phyloP scores from a whole-genome alignment of 164 flowering plant genomes.

The Umbellularia californica region DNA sequence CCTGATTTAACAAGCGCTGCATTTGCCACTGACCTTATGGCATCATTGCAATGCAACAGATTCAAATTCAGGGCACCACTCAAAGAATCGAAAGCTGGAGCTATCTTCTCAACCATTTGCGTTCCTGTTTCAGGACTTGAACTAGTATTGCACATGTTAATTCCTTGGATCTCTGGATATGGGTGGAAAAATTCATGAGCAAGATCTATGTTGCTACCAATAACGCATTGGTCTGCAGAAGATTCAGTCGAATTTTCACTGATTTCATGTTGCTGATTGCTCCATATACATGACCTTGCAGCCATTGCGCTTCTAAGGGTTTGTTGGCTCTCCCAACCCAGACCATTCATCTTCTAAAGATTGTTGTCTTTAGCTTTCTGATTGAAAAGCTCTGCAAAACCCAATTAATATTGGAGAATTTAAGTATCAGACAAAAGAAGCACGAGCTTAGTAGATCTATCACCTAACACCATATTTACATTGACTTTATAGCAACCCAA shows the following conservation, averaged over 20 bases:
- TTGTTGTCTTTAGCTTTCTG: background rate
- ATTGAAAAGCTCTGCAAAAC: background rate
- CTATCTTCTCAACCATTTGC: conserved; percentile 13
- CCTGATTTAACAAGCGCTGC: conserved; percentile 15
- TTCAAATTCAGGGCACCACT: background rate
- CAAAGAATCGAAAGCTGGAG: conserved; percentile 9
- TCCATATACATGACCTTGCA: conserved; percentile 24
- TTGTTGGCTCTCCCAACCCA: conserved; percentile 35
- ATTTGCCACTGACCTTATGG: conserved; percentile 15
- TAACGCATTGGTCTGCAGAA: conserved; percentile 6
- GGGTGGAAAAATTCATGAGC: conserved; percentile 9
- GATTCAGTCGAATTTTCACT: conserved; percentile 21
- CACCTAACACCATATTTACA: background rate
- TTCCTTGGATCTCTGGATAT: background rate
- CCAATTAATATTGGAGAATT: background rate
- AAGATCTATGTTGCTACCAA: conserved; percentile 8
- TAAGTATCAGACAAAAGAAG: background rate
- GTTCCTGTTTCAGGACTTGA: conserved; percentile 13
- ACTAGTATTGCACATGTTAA: background rate
- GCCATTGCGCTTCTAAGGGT: conserved; percentile 4
- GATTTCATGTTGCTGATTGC: conserved; percentile 23
- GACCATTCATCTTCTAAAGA: conserved; percentile 29
- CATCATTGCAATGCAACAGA: background rate
- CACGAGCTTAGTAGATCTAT: background rate
- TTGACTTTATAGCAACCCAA: background rate